Evolutionary conservation across 805 yeast genomes (phyloP), one percentile per base, ranked within the genome.

Genomic region (Candida hungchunana): DNA sequence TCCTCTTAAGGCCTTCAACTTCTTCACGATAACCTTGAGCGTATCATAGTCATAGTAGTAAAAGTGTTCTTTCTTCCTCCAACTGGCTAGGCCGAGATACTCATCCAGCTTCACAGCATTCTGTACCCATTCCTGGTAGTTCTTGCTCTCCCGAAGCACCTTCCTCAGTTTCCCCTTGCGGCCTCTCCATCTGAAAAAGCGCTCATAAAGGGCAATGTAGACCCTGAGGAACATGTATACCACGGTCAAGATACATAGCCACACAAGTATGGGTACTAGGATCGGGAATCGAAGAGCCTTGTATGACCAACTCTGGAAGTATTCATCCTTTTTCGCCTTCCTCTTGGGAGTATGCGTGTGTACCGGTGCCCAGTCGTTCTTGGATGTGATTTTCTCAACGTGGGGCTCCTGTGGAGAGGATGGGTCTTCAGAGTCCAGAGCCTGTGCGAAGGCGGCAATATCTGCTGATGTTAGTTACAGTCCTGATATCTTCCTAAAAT

Each of bases 31-130:
- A 30, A 72, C 59, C 29, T 65, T 56, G 7, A 84, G 59, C 0
- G 85, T 77, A 25, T 66, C 69, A 58, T 74, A 78, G 55, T 83
- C 90, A 53, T 83, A 83, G 53, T 77, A 79, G 17, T 76, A 74
- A 45, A 79, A 80, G 37, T 65, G 62, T 16, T 80, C 79, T 42
- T 75, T 76, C 7, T 59, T 49, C 30, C 74, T 70, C 94, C 94
- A 83, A 30, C 67, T 63, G 43, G 75, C 75, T n/a, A 78, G 59
- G 6, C 78, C 75, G 21, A 82, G 61, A 48, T 62, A 70, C 22
- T 66, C 58, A 51, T 83, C 93, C 31, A 83, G 55, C 7, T 58
- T 61, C 24, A 65, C 50, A 1, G 93, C 90, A 47, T 73, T 72
- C 12, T 55, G 53, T 5, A 71, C 60, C 83, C 89, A 83, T 42